Evolutionary conservation across 2,329 filamentous ascomycete genomes (phyloP).

Genomic region (Microsporum canis): DNA sequence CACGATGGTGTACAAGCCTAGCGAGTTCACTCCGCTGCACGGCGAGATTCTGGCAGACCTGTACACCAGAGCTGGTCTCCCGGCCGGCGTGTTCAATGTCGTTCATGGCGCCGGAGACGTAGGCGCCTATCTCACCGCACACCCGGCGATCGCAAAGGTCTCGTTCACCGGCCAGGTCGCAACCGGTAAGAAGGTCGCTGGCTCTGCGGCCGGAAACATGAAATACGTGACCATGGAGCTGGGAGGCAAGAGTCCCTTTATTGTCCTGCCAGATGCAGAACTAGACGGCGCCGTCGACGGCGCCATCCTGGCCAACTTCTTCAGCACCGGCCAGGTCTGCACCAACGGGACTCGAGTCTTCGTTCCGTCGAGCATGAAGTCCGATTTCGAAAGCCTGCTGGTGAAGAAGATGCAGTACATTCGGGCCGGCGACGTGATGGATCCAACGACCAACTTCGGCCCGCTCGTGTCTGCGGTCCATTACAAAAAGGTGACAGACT

Average conservation of each 20-base stretch:
- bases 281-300: slow-evolving; percentile 72
- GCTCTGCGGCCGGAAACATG: slow-evolving; percentile 62
- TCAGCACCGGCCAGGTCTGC: slow-evolving; percentile 81
- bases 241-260: slow-evolving; percentile 71
- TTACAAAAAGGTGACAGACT: slow-evolving; percentile 63
- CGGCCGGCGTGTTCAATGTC: slow-evolving; percentile 76
- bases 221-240: slow-evolving; percentile 91
- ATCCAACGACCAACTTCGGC: slow-evolving; percentile 67
- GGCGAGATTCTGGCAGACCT: slow-evolving; percentile 63
- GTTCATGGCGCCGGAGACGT: slow-evolving; percentile 70
- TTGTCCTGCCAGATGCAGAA: slow-evolving; percentile 70
- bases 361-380: slow-evolving; percentile 55
- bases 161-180: slow-evolving; percentile 81
- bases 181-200: slow-evolving; percentile 72
- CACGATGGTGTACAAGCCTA: slow-evolving; percentile 84
- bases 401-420: slow-evolving; percentile 59
- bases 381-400: slow-evolving; percentile 56
- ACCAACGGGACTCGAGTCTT: slow-evolving; percentile 88
- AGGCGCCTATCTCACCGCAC: slow-evolving; percentile 61
- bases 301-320: slow-evolving; percentile 91
- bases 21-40: slow-evolving; percentile 77
- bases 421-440: slow-evolving; percentile 61
- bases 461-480: slow-evolving; percentile 67
- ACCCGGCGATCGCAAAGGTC: slow-evolving; percentile 67
- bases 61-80: slow-evolving; percentile 67